Percentiles rank a stretch among this genome's conserved stretches.
Evolutionary conservation across 306 rosid species (phyloP).

Genomic region (cucumber (Cucumis sativus)): DNA sequence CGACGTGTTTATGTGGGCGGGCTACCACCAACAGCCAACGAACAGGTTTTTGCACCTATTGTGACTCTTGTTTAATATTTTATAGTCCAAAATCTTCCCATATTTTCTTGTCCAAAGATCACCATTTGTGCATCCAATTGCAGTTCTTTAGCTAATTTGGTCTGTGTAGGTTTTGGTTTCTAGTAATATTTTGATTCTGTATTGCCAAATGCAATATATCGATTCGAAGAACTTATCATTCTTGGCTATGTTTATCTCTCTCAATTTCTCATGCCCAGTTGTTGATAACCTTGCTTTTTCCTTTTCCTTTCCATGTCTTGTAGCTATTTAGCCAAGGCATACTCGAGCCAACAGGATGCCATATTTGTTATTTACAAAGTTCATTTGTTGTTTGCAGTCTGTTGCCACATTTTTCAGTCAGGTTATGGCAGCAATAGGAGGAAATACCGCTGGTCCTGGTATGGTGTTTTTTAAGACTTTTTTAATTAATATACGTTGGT

Average conservation of each 20-base stretch:
- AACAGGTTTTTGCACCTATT: conserved; percentile 43
- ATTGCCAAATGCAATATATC: not conserved
- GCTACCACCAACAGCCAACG: conserved; percentile 95
- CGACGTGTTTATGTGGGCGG: conserved; percentile 98
- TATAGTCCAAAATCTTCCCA: not conserved
- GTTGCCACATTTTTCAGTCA: conserved; percentile 97
- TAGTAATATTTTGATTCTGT: not conserved
- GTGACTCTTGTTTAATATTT: not conserved
- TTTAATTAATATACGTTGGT: not conserved
- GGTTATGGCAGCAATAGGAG: conserved; percentile 95
- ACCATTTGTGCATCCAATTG: not conserved
- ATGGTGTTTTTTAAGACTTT: not conserved
- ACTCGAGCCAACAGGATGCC: not conserved
- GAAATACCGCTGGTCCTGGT: conserved; percentile 99
- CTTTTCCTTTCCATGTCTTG: not conserved
- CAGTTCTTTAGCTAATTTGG: not conserved
- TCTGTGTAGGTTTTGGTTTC: not conserved
- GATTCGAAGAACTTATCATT: not conserved
- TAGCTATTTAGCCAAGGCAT: not conserved
- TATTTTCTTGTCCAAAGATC: not conserved
- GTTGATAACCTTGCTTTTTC: not conserved
- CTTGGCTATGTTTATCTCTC: not conserved
- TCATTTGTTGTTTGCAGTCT: conserved; percentile 47
- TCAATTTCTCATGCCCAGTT: not conserved
- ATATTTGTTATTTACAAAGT: not conserved